Percentiles rank a stretch among this genome's conserved stretches.
Evolutionary conservation across 805 yeast genomes (phyloP).

Genomic region (Candida gorgasii): DNA sequence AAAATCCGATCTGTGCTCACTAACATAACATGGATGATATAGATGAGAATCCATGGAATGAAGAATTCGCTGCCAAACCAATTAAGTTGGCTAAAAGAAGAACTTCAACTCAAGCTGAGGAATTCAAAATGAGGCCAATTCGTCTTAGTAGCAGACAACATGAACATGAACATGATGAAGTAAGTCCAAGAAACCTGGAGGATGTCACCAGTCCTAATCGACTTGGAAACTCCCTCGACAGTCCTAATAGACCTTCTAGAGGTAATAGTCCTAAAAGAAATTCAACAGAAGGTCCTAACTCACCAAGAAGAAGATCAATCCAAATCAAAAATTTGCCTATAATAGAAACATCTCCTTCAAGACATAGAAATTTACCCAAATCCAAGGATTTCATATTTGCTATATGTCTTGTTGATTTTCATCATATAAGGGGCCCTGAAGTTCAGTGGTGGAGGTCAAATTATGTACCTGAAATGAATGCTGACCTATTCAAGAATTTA

Average conservation of each 20-base stretch:
- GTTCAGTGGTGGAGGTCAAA: constrained; percentile 81
- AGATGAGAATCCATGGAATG: constrained; percentile 18
- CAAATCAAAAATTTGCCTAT: constrained; percentile 42
- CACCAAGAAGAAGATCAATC: constrained; percentile 25
- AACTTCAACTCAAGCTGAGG: constrained; percentile 7
- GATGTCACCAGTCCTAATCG: background rate
- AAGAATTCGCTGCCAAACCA: constrained; percentile 23
- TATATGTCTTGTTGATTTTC: constrained; percentile 87
- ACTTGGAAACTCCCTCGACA: background rate
- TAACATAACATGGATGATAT: constrained; percentile 7
- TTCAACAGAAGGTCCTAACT: constrained; percentile 8
- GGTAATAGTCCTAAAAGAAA: background rate
- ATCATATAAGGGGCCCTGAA: constrained; percentile 91
- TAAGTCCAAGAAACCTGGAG: background rate
- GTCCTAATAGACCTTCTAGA: background rate
- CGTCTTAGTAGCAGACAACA: constrained; percentile 10
- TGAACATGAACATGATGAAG: constrained; percentile 8
- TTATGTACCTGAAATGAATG: constrained; percentile 32
- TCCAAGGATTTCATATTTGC: constrained; percentile 62
- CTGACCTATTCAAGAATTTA: constrained; percentile 72
- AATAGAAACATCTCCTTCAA: constrained; percentile 17
- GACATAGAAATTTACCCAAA: constrained; percentile 11
- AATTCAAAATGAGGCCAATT: constrained; percentile 16
- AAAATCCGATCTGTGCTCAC: background rate
- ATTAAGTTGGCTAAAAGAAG: constrained; percentile 29